A percentile compares a stretch with the other conserved stretches of the same genome.
These are phyloP conservation scores for Stachybotrys elegans DNA, from an alignment of 2,329 filamentous ascomycete genomes.

Conservation along the genomic window DNA sequence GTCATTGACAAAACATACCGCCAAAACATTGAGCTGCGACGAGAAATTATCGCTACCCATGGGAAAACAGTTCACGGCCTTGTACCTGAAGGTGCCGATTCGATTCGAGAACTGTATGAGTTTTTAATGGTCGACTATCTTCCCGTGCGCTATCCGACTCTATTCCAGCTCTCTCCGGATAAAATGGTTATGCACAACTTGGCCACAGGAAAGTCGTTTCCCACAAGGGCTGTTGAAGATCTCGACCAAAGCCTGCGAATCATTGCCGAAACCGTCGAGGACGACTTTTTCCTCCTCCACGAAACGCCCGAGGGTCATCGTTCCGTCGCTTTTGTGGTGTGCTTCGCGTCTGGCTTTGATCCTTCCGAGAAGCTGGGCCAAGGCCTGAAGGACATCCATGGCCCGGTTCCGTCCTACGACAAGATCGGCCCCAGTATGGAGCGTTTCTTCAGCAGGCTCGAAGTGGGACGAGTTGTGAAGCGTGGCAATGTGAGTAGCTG, in stretches of 20 bases:
- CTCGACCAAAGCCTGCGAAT: conserved; percentile 29
- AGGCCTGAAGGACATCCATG: conserved; percentile 43
- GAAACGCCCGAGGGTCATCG: conserved; percentile 36
- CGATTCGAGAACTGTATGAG: conserved; percentile 43
- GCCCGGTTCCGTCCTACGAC: conserved; percentile 47
- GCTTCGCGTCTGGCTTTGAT: conserved; percentile 48
- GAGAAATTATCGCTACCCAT: conserved; percentile 32
- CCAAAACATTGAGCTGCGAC: conserved; percentile 34
- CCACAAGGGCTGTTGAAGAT: conserved; percentile 22
- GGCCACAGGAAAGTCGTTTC: conserved; percentile 26
- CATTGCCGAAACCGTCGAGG: conserved; percentile 47
- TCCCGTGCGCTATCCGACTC: conserved; percentile 40
- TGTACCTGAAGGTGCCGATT: conserved; percentile 29
- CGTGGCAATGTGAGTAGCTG: conserved; percentile 18
- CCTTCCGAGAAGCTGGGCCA: conserved; percentile 45
- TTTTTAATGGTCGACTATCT: conserved; percentile 43
- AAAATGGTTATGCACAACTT: conserved; percentile 31
- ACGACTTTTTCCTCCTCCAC: conserved; percentile 47
- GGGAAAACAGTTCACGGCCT: conserved; percentile 35
- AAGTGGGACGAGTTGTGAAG: conserved; percentile 43
- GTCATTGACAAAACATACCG: conserved; percentile 47
- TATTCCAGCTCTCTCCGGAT: conserved; percentile 35
- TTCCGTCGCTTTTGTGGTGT: conserved; percentile 44
- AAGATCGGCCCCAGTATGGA: conserved; percentile 53
- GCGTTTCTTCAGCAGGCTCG: conserved; percentile 42